A percentile compares a stretch with the other conserved stretches of the same genome.
Conservation (phyloP, 169 alveolate species). For the Pseudocohnilembus persalinus region DNA sequence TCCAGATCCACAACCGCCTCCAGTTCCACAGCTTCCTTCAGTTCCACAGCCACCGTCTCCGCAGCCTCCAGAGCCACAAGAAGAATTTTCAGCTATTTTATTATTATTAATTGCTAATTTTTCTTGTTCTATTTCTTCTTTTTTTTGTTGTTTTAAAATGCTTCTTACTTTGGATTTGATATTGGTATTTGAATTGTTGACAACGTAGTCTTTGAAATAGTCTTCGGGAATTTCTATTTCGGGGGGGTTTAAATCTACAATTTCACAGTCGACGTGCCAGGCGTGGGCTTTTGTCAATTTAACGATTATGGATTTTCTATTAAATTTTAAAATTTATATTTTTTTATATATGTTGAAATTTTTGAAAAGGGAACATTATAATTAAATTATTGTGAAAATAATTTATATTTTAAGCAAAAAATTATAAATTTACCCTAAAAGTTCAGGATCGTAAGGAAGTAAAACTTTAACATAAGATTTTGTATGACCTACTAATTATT, state of each 20-base stretch:
- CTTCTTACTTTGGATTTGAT: background rate
- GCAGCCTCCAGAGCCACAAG: background rate
- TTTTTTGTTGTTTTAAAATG: slow-evolving; percentile 2
- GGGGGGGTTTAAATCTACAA: slow-evolving; percentile 62
- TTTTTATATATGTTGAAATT: background rate
- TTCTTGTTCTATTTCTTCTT: slow-evolving; percentile 16
- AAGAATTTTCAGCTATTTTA: background rate
- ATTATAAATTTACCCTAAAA: slow-evolving; percentile 76
- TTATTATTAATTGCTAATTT: background rate
- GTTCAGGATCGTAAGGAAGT: slow-evolving; percentile 58
- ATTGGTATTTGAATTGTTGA: background rate
- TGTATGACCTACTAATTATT: slow-evolving; percentile 92
- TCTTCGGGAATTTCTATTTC: slow-evolving; percentile 22
- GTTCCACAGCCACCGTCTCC: background rate
- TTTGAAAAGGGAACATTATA: background rate
- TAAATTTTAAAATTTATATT: too few relatives aligned
- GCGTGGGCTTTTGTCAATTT: slow-evolving; percentile 68
- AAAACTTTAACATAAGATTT: slow-evolving; percentile 92
- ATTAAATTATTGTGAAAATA: background rate
- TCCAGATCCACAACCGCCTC: background rate
- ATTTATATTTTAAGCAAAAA: too few relatives aligned
- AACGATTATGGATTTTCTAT: slow-evolving; percentile 63
- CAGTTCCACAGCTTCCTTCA: background rate
- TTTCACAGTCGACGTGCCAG: slow-evolving; percentile 87
- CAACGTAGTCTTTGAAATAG: slow-evolving; percentile 43